Base-by-base conservation (phyloP, 495 filamentous ascomycete species). In the Penicillium nucicola region DNA sequence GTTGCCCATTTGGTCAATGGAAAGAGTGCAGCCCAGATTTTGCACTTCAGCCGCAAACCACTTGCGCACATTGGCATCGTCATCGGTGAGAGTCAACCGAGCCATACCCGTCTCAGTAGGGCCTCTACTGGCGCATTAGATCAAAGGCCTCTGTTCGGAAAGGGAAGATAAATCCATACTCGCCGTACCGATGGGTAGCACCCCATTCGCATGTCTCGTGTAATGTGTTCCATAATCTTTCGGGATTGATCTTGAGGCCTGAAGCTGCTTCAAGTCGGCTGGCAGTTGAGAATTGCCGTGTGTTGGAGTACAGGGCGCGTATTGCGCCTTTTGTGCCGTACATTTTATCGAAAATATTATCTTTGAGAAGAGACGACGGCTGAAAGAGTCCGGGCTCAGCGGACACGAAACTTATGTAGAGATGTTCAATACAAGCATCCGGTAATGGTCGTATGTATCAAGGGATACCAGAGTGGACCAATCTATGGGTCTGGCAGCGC, bases 21-120 rank as follows among this genome's bases (percentile, higher is more conserved):
- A 71, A 3, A 80, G 69, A n/a, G 71, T 61, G 62, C 85, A 89
- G 8, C 83, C 85, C 5, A 89, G 61, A 10, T 73, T 72, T 56
- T 74, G 53, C 0, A 82, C 83, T 19, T 84, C 82, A 7, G 76
- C 56, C 7, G 82, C 77, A 52, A 92, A 88, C 86, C 86, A 92
- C 52, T 83, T 78, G 34, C 87, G 81, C 6, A 77, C 86, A 47
- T 74, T 56, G 48, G 84, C 84, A 66, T 90, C 88, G 22, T 79
- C 70, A 59, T 89, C 82, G 12, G 78, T 81, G 25, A 89, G 70
- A 9, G 86, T 73, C 3, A 89, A 76, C 31, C 73, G 77, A n/a
- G 72, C 76, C 81, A 85, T 83, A 30, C 83, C 82, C 15, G 75
- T 80, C 12, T 85, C 78, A 0, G 48, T 58, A 14, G 52, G 23